Conservation (phyloP, 2,329 filamentous ascomycete genomes). For the Penicillium sp. region DNA sequence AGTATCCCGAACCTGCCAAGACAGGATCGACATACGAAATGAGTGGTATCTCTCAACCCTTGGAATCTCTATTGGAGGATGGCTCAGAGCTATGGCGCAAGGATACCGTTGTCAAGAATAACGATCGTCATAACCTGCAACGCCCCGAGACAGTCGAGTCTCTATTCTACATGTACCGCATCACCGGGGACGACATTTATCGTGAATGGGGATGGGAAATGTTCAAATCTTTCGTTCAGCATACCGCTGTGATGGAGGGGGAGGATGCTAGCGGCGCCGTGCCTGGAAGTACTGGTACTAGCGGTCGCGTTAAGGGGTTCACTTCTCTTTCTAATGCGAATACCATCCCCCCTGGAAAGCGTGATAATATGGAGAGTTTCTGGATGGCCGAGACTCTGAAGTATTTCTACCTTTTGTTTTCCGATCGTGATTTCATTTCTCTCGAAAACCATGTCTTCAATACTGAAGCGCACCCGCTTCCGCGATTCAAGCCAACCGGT, state of each 20-base stretch:
- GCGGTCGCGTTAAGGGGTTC: constrained; percentile 64
- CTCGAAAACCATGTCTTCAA: constrained; percentile 90
- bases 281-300: constrained; percentile 2
- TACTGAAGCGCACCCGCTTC: constrained; percentile 91
- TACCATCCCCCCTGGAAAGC: constrained; percentile 66
- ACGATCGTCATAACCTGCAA: constrained; percentile 92
- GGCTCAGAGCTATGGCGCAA: constrained; percentile 63
- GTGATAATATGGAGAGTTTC: constrained; percentile 98
- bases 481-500: constrained; percentile 75
- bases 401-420: constrained; percentile 96
- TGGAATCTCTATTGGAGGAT: constrained; percentile 35
- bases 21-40: constrained; percentile 41
- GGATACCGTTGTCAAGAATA: constrained; percentile 78
- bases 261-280: constrained; percentile 33
- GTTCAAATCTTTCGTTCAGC: constrained; percentile 87
- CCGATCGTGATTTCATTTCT: constrained; percentile 77
- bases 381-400: constrained; percentile 99
- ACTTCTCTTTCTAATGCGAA: constrained; percentile 79
- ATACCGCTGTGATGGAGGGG: constrained; percentile 77
- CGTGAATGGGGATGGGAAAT: constrained; percentile 98
- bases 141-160: constrained; percentile 96
- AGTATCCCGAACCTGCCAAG: constrained; percentile 41
- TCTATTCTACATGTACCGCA: constrained; percentile 97
- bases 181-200: constrained; percentile 87
- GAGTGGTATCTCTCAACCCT: constrained; percentile 37